These are phyloP conservation scores for Ramicandelaber brevisporus DNA, from an alignment of 192 early-diverging fungal species.

Conservation along the genomic window DNA sequence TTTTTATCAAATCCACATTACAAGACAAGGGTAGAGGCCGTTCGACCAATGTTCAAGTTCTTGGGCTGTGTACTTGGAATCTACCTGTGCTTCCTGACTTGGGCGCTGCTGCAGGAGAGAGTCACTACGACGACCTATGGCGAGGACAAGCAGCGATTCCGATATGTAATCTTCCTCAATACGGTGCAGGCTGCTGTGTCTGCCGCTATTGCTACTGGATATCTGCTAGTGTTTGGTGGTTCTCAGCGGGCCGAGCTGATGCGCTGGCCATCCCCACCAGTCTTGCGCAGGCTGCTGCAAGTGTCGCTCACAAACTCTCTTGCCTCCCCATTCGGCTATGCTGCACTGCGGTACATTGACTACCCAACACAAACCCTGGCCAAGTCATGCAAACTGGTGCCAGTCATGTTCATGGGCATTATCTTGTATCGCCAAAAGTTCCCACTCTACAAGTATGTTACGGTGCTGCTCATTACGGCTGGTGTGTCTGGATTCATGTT, in stretches of 20 bases:
- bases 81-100: slow-evolving; percentile 87
- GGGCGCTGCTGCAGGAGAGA: slow-evolving; percentile 85
- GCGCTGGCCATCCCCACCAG: slow-evolving; percentile 7
- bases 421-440: slow-evolving; percentile 70
- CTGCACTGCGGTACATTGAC: slow-evolving; percentile 76
- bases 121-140: slow-evolving; percentile 66
- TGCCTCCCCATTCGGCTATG: slow-evolving; percentile 82
- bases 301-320: slow-evolving; percentile 46
- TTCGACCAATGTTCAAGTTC: slow-evolving; percentile 37
- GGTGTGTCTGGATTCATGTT: slow-evolving; percentile 92
- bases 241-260: slow-evolving; percentile 16
- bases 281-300: slow-evolving; percentile 39
- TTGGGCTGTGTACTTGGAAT: slow-evolving; percentile 52
- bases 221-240: slow-evolving; percentile 27
- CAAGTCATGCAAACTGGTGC: slow-evolving; percentile 90
- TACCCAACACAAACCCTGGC: slow-evolving; percentile 94
- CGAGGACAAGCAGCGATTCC: slow-evolving; percentile 37
- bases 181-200: slow-evolving; percentile 60
- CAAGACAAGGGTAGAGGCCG: too few species aligned
- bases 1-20: too few species aligned
- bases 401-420: slow-evolving; percentile 88
- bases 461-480: slow-evolving; percentile 62
- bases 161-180: slow-evolving; percentile 80
- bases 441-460: slow-evolving; percentile 65
- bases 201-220: slow-evolving; percentile 45